These are phyloP conservation scores for Alternaria ventricosa DNA, from an alignment of 2,329 filamentous ascomycete genomes.

Conservation along the genomic window DNA sequence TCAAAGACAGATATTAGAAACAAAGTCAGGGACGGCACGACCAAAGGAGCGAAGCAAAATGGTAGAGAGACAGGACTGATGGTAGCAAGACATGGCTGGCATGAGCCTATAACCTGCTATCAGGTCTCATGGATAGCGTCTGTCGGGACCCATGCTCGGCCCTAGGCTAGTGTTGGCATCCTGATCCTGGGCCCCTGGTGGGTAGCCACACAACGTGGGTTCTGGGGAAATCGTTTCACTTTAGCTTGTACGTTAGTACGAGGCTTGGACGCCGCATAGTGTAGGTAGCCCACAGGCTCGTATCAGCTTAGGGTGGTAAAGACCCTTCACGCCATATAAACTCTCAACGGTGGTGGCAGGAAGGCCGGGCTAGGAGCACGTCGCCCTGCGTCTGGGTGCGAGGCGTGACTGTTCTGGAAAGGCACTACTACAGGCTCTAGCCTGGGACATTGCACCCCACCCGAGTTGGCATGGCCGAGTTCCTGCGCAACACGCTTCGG, in stretches of 20 bases:
- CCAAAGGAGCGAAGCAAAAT: conserved; percentile 16
- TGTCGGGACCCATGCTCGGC: conserved; percentile 30
- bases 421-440: conserved; percentile 28
- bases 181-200: conserved; percentile 36
- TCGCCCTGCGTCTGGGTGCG: conserved; percentile 24
- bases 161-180: conserved; percentile 35
- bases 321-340: conserved; percentile 13
- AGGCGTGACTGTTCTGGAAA: conserved; percentile 31
- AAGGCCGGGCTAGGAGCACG: conserved; percentile 14
- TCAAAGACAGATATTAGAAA: conserved; percentile 23
- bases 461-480: conserved; percentile 23
- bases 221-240: conserved; percentile 50
- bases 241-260: conserved; percentile 30
- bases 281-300: conserved; percentile 21
- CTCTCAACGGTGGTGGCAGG: conserved; percentile 28
- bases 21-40: conserved; percentile 18
- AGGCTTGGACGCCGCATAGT: conserved; percentile 28
- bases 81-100: conserved; percentile 39
- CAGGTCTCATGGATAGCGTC: conserved; percentile 42
- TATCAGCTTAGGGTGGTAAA: conserved; percentile 8
- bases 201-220: conserved; percentile 46
- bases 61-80: conserved; percentile 28
- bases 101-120: conserved; percentile 46
- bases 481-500: conserved; percentile 30
- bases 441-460: conserved; percentile 22